Base-by-base conservation (phyloP, 169 alveolate genomes). In the Plasmodium sp. region DNA sequence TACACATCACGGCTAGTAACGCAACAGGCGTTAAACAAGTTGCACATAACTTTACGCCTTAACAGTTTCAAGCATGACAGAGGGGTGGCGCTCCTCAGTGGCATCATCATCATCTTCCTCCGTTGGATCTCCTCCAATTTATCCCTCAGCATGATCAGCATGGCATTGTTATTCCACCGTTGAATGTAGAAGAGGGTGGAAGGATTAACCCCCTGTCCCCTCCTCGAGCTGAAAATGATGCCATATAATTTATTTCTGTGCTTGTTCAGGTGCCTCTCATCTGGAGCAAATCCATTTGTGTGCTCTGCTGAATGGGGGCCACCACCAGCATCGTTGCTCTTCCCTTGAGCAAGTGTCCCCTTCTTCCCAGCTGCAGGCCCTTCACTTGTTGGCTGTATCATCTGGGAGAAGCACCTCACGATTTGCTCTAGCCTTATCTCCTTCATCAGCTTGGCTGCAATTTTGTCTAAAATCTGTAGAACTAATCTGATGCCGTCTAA, bases 131-230 rank as follows among this genome's bases (percentile, higher is more conserved):
- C 83, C 14, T 88, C 83, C 51, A 88, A 10, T 72, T 80, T 88
- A 3, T 88, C 90, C 82, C 94, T 41, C 51, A 88, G 51, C 83
- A 88, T 77, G 36, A 31, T 18, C 82, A 88, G 80, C 73, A 58
- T 79, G 12, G 80, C 72, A 43, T 34, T 34, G 80, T 88, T 83
- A 33, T 56, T 48, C 94, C 94, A 88, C 16, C 62, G 79, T 48
- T 54, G 81, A 33, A 85, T 18, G 54, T 58, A 33, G 43, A 12
- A 36, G 48, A 88, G 82, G 27, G 82, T 43, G 7, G 33, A 75
- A 51, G 79, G 58, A 3, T 73, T 72, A 5, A 16, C 18, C 12
- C 54, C 72, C n/a, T 74, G 75, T 39, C 16, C 84, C 27, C 54
- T 22, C 12, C 56, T 22, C 22, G 31, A 7, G 14, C 54, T 74